A percentile compares a stretch with the other conserved stretches of the same genome.
Conservation (phyloP, 2,329 filamentous ascomycete genomes). For the Fusarium sp. region DNA sequence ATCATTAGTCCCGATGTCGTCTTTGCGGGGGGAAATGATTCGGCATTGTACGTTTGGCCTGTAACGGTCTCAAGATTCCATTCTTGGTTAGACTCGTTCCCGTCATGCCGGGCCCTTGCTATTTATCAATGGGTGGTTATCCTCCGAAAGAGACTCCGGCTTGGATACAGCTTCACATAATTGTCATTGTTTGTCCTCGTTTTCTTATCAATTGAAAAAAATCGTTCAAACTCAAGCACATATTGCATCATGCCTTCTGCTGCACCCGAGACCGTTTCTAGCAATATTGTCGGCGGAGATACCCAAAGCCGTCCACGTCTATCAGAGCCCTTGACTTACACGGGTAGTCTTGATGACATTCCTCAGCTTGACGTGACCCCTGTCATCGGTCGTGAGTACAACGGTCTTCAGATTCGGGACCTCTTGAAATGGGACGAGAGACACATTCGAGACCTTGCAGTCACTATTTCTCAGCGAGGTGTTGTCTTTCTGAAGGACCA, state of each 20-base stretch:
- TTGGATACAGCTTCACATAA: constrained; percentile 24
- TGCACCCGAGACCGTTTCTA: constrained; percentile 36
- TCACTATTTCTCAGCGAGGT: constrained; percentile 54
- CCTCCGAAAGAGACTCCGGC: constrained; percentile 29
- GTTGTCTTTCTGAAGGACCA: constrained; percentile 50
- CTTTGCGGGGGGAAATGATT: constrained; percentile 39
- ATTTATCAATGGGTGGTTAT: constrained; percentile 3
- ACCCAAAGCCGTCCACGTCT: constrained; percentile 42
- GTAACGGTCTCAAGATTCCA: constrained; percentile 24
- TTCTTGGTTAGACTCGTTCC: constrained; percentile 26
- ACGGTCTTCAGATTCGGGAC: constrained; percentile 47
- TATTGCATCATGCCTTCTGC: constrained; percentile 48
- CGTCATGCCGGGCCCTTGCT: not conserved
- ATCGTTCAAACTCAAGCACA: constrained; percentile 4
- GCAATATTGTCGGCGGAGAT: constrained; percentile 44
- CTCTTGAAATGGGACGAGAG: constrained; percentile 52
- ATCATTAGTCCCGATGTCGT: constrained; percentile 44
- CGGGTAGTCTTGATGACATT: constrained; percentile 52
- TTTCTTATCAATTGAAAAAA: not conserved
- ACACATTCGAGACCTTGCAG: constrained; percentile 61
- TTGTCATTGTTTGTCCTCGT: not conserved
- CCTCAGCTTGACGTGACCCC: constrained; percentile 54
- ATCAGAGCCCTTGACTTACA: constrained; percentile 49
- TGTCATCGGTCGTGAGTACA: constrained; percentile 59
- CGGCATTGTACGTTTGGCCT: constrained; percentile 24